Evolutionary conservation across 1,284 basidiomycete species (phyloP), one percentile per base, ranked within the genome.

Genomic region (Melanopsichium pennsylvanicum): DNA sequence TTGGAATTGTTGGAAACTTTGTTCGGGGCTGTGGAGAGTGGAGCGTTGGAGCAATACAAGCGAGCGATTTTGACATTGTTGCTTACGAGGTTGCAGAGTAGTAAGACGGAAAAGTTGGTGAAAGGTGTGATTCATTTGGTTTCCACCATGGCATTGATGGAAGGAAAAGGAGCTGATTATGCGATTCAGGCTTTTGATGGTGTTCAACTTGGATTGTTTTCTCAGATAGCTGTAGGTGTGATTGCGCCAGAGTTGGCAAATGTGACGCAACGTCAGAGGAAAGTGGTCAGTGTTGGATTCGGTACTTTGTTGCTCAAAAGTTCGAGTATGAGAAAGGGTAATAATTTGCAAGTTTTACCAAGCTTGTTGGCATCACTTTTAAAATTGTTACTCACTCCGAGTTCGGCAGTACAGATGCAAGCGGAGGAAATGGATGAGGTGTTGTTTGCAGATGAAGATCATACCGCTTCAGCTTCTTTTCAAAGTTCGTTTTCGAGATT

Each of bases 401-500:
- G 82, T 85, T 84, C 49, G 87, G 91, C 57, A n/a, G n/a, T 87
- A 89, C 85, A 79, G 2, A 82, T 77, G 72, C 83, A 5, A 83
- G 82, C 15, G 76, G 81, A 3, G 84, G 84, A 40, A 88, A 91
- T 55, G n/a, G n/a, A n/a, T n/a, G n/a, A n/a, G n/a, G 78, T 88
- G 2, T 90, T 89, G 1, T 86, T 87, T 36, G 87, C 95, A 38
- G 95, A 97, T 81, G 94, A 97, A 78, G 95, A 89, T 8, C 88
- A 89, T 4, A 23, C 43, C 2, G 23, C 45, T 0, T 40, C 46
- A 2, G 31, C 16, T 22, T 91, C 92, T 0, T 98, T 97, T 83
- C 95, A 98, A 81, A 90, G 91, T 0, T 89, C 90, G 2, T 98
- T 95, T 83, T 93, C 93, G 48, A 87, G 90, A 39, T 86, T 98